phyloP scores from a whole-genome alignment of 2,329 filamentous ascomycete genomes.

The Phaeosphaeria sp. region DNA sequence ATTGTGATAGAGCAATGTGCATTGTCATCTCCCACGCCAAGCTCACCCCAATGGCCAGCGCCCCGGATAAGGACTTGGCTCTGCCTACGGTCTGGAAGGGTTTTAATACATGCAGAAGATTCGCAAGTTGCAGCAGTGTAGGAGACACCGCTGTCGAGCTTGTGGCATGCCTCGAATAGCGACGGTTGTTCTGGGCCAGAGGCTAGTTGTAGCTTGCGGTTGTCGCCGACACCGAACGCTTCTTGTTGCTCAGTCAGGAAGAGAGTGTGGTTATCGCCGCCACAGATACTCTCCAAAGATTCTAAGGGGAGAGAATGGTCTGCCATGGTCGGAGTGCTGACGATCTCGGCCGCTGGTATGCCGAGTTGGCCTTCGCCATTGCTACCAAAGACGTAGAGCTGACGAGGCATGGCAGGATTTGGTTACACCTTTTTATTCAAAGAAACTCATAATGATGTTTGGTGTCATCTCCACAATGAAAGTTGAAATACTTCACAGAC shows the following conservation, averaged over 20 bases:
- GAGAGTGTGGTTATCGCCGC: slow-evolving; percentile 89
- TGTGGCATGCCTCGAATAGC: slow-evolving; percentile 10
- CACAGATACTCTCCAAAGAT: slow-evolving; percentile 49
- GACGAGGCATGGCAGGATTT: slow-evolving; percentile 16
- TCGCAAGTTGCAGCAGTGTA: slow-evolving; percentile 33
- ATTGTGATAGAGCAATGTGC: slow-evolving; percentile 3
- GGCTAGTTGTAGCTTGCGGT: slow-evolving; percentile 56
- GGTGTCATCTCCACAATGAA: background rate
- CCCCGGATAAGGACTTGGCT: slow-evolving; percentile 20
- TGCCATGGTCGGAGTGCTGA: slow-evolving; percentile 22
- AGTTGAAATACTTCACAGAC: background rate
- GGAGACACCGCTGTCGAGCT: slow-evolving; percentile 1
- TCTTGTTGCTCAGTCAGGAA: slow-evolving; percentile 66
- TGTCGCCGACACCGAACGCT: slow-evolving; percentile 71
- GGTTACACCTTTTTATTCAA: background rate
- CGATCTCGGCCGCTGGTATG: slow-evolving; percentile 52
- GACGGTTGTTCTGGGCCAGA: background rate
- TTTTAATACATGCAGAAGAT: slow-evolving; percentile 31
- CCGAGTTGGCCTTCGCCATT: slow-evolving; percentile 62
- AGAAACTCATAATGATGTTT: background rate
- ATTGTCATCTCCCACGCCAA: slow-evolving; percentile 15
- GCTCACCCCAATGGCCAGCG: slow-evolving; percentile 34
- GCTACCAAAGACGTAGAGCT: slow-evolving; percentile 57
- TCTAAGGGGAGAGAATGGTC: slow-evolving; percentile 5
- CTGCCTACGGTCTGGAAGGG: background rate